A percentile compares a stretch with the other conserved stretches of the same genome.
Conservation (phyloP, 495 filamentous ascomycete genomes). For the Penicillium diatomitis region DNA sequence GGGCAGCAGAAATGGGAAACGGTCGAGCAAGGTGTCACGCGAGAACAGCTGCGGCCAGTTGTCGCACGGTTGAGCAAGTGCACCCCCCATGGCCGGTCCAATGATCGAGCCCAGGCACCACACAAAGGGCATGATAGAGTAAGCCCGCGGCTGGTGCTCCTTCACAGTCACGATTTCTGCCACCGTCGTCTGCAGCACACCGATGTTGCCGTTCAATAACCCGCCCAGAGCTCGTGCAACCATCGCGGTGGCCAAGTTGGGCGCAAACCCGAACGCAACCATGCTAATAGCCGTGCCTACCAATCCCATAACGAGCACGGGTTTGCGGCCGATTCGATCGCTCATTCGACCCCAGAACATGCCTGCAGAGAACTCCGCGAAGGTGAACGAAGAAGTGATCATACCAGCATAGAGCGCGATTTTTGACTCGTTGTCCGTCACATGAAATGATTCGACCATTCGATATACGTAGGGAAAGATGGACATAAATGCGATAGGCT, state of each 20-base stretch:
- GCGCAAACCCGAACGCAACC: slow-evolving; percentile 85
- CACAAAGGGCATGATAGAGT: slow-evolving; percentile 93
- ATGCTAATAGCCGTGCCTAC: slow-evolving; percentile 89
- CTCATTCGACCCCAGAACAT: slow-evolving; percentile 90
- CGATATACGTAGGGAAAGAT: slow-evolving; percentile 99
- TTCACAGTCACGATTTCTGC: slow-evolving; percentile 86
- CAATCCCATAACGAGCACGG: slow-evolving; percentile 79
- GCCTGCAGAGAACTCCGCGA: slow-evolving; percentile 86
- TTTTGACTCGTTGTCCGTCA: slow-evolving; percentile 65
- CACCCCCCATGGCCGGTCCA: slow-evolving; percentile 82
- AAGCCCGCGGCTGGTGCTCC: slow-evolving; percentile 85
- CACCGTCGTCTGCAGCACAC: slow-evolving; percentile 90
- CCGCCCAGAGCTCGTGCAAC: slow-evolving; percentile 84
- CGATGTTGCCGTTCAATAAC: slow-evolving; percentile 90
- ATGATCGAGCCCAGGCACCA: slow-evolving; percentile 94
- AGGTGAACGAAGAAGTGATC: slow-evolving; percentile 93
- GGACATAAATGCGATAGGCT: slow-evolving; percentile 98
- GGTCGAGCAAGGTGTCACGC: slow-evolving; percentile 67
- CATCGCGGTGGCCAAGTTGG: slow-evolving; percentile 73
- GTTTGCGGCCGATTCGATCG: slow-evolving; percentile 87
- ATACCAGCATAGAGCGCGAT: slow-evolving; percentile 91
- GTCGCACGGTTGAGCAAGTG: slow-evolving; percentile 74
- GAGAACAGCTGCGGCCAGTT: slow-evolving; percentile 72
- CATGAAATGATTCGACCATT: slow-evolving; percentile 89
- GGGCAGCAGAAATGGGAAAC: slow-evolving; percentile 84